A percentile compares a stretch with the other conserved stretches of the same genome.
Evolutionary conservation across 1,139 yeast species (phyloP).

Genomic region (Protomyces lactucae-debilis): DNA sequence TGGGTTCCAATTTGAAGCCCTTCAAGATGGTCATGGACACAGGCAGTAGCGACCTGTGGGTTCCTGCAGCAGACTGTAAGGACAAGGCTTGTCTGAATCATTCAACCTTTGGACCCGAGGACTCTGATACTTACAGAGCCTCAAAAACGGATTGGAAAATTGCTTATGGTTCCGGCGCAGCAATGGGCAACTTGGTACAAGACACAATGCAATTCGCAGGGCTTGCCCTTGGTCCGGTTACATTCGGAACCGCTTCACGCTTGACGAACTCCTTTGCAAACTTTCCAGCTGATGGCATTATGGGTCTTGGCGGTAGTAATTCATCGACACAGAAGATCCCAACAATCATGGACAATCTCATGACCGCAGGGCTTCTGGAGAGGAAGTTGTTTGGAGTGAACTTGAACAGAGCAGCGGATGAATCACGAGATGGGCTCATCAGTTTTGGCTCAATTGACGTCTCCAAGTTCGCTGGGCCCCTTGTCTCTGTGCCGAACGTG

Average conservation of each 20-base stretch:
- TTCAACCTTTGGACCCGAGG: slow-evolving; percentile 38
- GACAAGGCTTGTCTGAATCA: slow-evolving; percentile 47
- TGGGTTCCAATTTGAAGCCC: slow-evolving; percentile 34
- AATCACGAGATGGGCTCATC: slow-evolving; percentile 41
- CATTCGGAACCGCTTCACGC: slow-evolving; percentile 51
- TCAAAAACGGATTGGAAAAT: slow-evolving; percentile 44
- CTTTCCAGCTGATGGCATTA: slow-evolving; percentile 49
- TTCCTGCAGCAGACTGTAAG: slow-evolving; percentile 52
- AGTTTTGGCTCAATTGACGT: slow-evolving; percentile 46
- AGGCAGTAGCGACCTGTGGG: slow-evolving; percentile 63
- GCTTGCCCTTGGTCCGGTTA: slow-evolving; percentile 46
- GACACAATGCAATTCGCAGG: slow-evolving; percentile 36
- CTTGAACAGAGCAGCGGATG: slow-evolving; percentile 42
- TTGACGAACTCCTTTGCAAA: slow-evolving; percentile 53
- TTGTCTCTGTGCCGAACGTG: slow-evolving; percentile 45
- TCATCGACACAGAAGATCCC: slow-evolving; percentile 38
- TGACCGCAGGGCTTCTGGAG: slow-evolving; percentile 41
- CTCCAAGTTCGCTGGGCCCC: slow-evolving; percentile 45
- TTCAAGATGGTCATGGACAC: slow-evolving; percentile 59
- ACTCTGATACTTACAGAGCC: slow-evolving; percentile 34
- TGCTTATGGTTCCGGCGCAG: slow-evolving; percentile 53
- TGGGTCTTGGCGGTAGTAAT: slow-evolving; percentile 51
- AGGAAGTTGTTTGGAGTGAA: slow-evolving; percentile 45
- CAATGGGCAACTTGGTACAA: slow-evolving; percentile 48
- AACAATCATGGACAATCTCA: slow-evolving; percentile 44